Conservation (phyloP, 805 yeast genomes). For the Blastobotrys terrestris region DNA sequence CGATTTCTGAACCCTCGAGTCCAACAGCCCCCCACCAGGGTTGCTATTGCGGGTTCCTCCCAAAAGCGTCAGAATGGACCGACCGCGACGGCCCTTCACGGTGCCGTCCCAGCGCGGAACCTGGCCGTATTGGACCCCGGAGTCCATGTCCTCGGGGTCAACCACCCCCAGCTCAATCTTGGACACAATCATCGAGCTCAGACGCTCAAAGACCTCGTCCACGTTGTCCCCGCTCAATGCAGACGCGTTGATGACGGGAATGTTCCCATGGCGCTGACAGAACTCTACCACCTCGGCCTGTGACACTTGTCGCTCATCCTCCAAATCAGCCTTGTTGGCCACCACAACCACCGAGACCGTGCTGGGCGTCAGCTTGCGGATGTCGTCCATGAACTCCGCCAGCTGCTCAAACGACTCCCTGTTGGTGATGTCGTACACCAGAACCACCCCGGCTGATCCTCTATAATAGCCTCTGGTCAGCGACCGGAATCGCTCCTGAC, state of each 20-base stretch:
- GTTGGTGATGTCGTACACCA: conserved; percentile 84
- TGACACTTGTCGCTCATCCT: conserved; percentile 28
- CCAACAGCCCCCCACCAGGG: neutral
- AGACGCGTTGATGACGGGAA: conserved; percentile 37
- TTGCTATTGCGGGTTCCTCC: neutral
- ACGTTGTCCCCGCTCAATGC: conserved; percentile 40
- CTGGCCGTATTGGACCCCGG: conserved; percentile 50
- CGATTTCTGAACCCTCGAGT: neutral
- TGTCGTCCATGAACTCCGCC: conserved; percentile 81
- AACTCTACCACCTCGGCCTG: conserved; percentile 34
- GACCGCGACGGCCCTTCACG: conserved; percentile 1
- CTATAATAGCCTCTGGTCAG: conserved; percentile 90
- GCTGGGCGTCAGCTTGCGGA: conserved; percentile 86
- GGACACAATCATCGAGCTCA: conserved; percentile 38
- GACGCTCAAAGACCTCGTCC: conserved; percentile 34
- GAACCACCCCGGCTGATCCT: conserved; percentile 91
- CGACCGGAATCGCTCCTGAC: conserved; percentile 93
- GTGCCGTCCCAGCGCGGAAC: conserved; percentile 32
- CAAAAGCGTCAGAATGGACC: conserved; percentile 1
- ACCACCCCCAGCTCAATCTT: conserved; percentile 43
- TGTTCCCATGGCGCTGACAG: conserved; percentile 28
- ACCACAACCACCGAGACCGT: conserved; percentile 86
- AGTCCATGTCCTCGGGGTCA: conserved; percentile 41
- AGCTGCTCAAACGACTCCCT: conserved; percentile 81
- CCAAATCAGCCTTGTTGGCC: conserved; percentile 87